Base-by-base conservation (phyloP, 495 filamentous ascomycete species). In the Podospora pseudopauciseta region DNA sequence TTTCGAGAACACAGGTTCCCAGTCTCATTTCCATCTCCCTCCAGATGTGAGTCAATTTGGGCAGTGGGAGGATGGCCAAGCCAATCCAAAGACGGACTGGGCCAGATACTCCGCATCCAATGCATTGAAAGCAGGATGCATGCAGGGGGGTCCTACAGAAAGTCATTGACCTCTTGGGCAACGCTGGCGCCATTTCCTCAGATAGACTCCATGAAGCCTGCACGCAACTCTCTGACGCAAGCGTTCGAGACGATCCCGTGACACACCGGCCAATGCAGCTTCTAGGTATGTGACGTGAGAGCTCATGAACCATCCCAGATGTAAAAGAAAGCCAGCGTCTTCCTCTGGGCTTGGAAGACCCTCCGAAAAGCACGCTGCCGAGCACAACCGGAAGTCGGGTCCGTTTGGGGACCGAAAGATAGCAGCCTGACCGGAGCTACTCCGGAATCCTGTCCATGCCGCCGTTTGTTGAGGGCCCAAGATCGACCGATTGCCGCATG, bases 41-140 rank as follows among this genome's bases (percentile, higher is more conserved):
- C 27, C 23, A 58, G 9, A 32, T 27, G 39, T 39, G 60, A 63
- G 65, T 72, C 60, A 71, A 64, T 73, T 69, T 71, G 68, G 32
- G 54, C 60, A 61, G 68, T 67, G 44, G 30, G 26, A 23, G 30
- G 57, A 28, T 32, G 53, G 7, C 58, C 39, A 28, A 57, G 57
- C 64, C 30, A 49, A 30, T 65, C 65, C 61, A 56, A 60, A 67
- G 58, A 61, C 44, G 68, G 66, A 44, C 60, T 54, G 60, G 69
- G 34, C 57, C 56, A 39, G 28, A 60, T 60, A 53, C 68, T 65
- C 70, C 49, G 73, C 73, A 77, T 74, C 60, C 68, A 73, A 73
- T 62, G 75, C 72, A 71, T 71, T 70, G 60, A 68, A 23, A 16
- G 55, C 61, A 32, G 61, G 70, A 80, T 71, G 73, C 78, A 77